Percentiles rank a stretch among this genome's conserved stretches.
These are phyloP conservation scores for Monosporascus sp. DNA, from an alignment of 2,329 filamentous ascomycete genomes.

Conservation along the genomic window DNA sequence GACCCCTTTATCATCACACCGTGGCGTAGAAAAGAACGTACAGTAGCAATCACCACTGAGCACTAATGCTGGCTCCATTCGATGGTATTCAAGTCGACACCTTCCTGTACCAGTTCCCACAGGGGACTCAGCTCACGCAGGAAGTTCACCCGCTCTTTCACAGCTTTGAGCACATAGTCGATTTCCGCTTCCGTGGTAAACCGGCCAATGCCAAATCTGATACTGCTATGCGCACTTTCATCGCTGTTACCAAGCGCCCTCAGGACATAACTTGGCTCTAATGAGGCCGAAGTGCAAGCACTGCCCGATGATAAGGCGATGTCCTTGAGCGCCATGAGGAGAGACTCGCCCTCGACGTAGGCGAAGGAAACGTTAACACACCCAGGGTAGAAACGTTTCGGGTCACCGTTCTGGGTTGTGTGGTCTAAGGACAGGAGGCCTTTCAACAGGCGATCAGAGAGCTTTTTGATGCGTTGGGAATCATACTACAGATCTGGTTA, in stretches of 20 bases:
- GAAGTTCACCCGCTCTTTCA: conserved; percentile 85
- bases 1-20: not conserved
- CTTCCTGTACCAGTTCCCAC: conserved; percentile 97
- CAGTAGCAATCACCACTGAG: not conserved
- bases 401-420: conserved; percentile 83
- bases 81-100: conserved; percentile 90
- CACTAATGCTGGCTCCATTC: conserved; percentile 93
- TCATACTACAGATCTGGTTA: conserved; percentile 66
- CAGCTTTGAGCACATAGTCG: conserved; percentile 94
- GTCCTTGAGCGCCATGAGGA: conserved; percentile 97
- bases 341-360: conserved; percentile 95
- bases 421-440: conserved; percentile 88
- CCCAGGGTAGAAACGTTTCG: conserved; percentile 80
- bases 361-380: conserved; percentile 98
- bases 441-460: conserved; percentile 78
- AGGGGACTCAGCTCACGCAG: conserved; percentile 89
- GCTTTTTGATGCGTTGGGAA: conserved; percentile 70
- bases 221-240: conserved; percentile 95
- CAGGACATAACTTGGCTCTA: conserved; percentile 95
- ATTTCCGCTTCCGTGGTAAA: conserved; percentile 96
- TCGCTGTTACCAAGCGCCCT: conserved; percentile 93
- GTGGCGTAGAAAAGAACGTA: not conserved
- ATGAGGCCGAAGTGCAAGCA: conserved; percentile 91
- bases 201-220: conserved; percentile 92
- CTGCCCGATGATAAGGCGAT: conserved; percentile 95